phyloP scores from a whole-genome alignment of 768 basidiomycete genomes.

The Cystobasidium onofrii region DNA sequence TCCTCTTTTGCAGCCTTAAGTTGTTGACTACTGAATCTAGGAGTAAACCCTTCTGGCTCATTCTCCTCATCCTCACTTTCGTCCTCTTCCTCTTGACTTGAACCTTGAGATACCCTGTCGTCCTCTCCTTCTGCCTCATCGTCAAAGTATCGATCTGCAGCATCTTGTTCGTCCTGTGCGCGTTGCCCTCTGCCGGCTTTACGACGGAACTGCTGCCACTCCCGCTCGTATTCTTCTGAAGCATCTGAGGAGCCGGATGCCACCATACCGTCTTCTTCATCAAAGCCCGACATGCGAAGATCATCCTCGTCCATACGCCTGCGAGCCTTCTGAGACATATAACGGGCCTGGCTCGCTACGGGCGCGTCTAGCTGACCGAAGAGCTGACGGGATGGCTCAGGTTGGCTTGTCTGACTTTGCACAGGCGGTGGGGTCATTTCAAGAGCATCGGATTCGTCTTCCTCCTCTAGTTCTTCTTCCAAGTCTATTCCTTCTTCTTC shows the following conservation, averaged over 20 bases:
- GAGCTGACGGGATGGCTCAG: background rate
- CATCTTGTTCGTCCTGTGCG: slow-evolving; percentile 10
- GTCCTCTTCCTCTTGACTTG: background rate
- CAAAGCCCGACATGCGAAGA: background rate
- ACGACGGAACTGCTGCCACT: background rate
- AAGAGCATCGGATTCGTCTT: slow-evolving; percentile 15
- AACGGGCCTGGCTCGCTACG: background rate
- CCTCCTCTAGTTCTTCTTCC: slow-evolving; percentile 23
- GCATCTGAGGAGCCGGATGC: background rate
- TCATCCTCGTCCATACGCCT: slow-evolving; percentile 16
- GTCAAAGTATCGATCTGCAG: slow-evolving; percentile 23
- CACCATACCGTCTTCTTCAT: background rate
- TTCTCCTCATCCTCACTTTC: slow-evolving; percentile 1
- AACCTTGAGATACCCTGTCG: background rate
- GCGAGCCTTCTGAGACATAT: background rate
- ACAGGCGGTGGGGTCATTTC: background rate
- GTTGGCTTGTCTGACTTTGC: background rate
- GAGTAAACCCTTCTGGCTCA: background rate
- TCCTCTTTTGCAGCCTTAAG: background rate
- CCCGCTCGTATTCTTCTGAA: background rate
- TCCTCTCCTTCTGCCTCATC: slow-evolving; percentile 17
- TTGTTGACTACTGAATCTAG: background rate
- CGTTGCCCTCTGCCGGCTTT: background rate
- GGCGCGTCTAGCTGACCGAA: slow-evolving; percentile 8
- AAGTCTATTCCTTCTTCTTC: slow-evolving; percentile 14